Conservation (phyloP, 1,284 basidiomycete species). For the Golubevia sp. region DNA sequence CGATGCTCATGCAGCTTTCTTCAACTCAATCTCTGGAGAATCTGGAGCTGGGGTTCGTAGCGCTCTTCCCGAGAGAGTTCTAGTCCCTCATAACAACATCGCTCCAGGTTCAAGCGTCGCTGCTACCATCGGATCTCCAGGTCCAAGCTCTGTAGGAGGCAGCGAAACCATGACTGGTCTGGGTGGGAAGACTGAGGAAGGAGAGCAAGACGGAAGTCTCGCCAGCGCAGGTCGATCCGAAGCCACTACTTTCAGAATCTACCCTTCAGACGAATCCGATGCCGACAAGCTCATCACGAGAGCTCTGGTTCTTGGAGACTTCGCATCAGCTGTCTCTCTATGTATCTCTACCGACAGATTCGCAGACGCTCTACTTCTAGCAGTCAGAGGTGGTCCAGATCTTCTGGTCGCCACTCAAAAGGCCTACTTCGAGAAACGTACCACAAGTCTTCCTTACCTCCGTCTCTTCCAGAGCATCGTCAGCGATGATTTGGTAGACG, state of each 20-base stretch:
- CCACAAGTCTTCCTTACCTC: slow-evolving; percentile 79
- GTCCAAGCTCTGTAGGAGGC: no score
- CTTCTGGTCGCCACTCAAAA: slow-evolving; percentile 89
- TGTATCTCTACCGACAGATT: slow-evolving; percentile 87
- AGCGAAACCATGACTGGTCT: no score
- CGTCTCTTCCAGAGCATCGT: slow-evolving; percentile 95
- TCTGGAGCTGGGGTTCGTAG: slow-evolving; percentile 58
- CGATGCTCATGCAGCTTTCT: slow-evolving; percentile 79
- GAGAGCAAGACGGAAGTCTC: no score
- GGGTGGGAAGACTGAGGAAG: no score
- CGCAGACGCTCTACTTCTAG: slow-evolving; percentile 91
- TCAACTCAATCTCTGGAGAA: slow-evolving; percentile 71
- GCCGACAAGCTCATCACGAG: slow-evolving; percentile 87
- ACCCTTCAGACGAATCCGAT: slow-evolving; percentile 84
- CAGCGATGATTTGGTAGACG: slow-evolving; percentile 85
- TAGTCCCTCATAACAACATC: slow-evolving; percentile 78
- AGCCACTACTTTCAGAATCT: slow-evolving; percentile 83
- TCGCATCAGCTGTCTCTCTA: slow-evolving; percentile 86
- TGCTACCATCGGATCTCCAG: slow-evolving; percentile 77
- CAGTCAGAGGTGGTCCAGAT: slow-evolving; percentile 85
- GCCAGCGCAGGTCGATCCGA: background rate
- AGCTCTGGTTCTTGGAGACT: slow-evolving; percentile 91
- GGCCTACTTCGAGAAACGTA: slow-evolving; percentile 86
- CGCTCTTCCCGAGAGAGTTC: slow-evolving; percentile 69
- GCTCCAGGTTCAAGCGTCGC: slow-evolving; percentile 83